Evolutionary conservation across 306 rosid species (phyloP).

Genomic region (Prunus fruticosa): DNA sequence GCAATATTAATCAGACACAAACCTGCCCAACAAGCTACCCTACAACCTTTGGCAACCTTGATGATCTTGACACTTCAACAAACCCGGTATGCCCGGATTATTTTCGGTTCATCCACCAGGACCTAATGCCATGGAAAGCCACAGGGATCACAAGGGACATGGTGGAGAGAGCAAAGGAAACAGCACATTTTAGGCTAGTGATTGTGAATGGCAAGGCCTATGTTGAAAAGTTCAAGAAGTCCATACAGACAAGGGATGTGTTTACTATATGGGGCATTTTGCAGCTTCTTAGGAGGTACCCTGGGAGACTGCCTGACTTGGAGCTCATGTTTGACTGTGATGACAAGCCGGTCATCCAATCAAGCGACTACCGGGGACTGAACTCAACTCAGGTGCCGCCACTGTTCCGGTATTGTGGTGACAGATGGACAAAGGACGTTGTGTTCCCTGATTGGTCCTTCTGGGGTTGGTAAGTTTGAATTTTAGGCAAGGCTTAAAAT

Average conservation of each 20-base stretch:
- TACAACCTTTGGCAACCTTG: not conserved
- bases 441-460: constrained; percentile 58
- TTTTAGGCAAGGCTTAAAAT: not conserved
- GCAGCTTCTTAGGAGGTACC: constrained; percentile 60
- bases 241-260: constrained; percentile 65
- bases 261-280: constrained; percentile 71
- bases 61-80: constrained; percentile 5
- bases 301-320: constrained; percentile 55
- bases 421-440: constrained; percentile 39
- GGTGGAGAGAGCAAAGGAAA: constrained; percentile 48
- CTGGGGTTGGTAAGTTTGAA: constrained; percentile 48
- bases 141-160: constrained; percentile 49
- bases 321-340: constrained; percentile 70
- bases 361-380: not conserved
- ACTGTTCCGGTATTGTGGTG: constrained; percentile 66
- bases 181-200: constrained; percentile 65
- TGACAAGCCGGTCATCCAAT: constrained; percentile 49
- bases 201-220: constrained; percentile 52
- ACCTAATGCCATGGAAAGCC: constrained; percentile 48
- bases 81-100: constrained; percentile 54
- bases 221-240: constrained; percentile 44
- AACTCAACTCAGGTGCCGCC: constrained; percentile 41
- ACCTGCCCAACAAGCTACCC: constrained; percentile 36
- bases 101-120: constrained; percentile 80
- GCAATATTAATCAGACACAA: constrained; percentile 23